These are phyloP conservation scores for Prunus campanulata DNA, from an alignment of 306 rosid genomes.

Conservation along the genomic window DNA sequence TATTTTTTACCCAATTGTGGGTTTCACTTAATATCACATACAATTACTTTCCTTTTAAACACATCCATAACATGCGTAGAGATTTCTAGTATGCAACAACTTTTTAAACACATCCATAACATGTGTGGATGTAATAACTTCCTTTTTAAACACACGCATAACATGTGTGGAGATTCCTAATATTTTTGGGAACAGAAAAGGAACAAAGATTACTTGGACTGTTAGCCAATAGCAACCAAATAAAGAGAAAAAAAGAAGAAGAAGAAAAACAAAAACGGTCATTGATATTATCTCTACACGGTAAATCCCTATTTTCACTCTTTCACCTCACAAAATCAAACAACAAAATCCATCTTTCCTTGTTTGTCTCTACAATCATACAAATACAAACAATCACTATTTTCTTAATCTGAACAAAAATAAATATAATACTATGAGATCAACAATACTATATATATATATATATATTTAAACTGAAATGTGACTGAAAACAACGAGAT, in stretches of 20 bases:
- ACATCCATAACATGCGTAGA: too few species aligned
- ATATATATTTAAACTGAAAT: background rate
- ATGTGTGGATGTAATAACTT: too few species aligned
- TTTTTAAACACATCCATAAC: too few species aligned
- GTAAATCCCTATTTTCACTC: conserved; percentile 2
- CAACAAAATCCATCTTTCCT: background rate
- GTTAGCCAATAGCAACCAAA: background rate
- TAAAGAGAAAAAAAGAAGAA: background rate
- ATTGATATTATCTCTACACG: background rate
- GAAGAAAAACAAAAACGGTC: background rate
- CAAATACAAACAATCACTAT: background rate
- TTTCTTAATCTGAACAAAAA: background rate
- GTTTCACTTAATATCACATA: too few species aligned
- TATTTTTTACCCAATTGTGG: too few species aligned
- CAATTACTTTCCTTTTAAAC: too few species aligned
- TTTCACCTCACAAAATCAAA: conserved; percentile 6
- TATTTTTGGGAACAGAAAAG: too few species aligned
- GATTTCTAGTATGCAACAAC: too few species aligned
- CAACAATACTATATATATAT: background rate
- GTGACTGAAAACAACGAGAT: background rate
- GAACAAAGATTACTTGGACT: too few species aligned
- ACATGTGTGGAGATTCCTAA: too few species aligned
- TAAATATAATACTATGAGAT: background rate
- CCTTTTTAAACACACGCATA: too few species aligned
- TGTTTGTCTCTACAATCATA: background rate